phyloP scores from a whole-genome alignment of 768 basidiomycete species.

The Neoboletus subvelutipes region DNA sequence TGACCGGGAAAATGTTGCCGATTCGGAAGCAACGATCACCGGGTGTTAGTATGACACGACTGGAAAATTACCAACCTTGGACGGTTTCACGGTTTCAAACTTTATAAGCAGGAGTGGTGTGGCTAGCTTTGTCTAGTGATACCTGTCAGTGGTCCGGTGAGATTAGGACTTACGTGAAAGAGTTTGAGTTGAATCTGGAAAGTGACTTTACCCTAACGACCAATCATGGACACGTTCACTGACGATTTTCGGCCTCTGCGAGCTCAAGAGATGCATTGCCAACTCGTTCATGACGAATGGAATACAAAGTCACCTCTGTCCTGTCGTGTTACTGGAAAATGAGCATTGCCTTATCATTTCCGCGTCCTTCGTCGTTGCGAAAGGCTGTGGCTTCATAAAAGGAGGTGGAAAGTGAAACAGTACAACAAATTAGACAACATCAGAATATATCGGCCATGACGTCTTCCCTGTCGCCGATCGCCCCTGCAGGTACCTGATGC shows the following conservation, averaged over 20 bases:
- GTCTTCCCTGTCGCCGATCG: slow-evolving; percentile 45
- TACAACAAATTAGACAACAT: slow-evolving; percentile 5
- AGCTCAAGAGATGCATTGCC: background rate
- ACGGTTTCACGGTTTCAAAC: background rate
- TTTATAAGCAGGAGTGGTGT: background rate
- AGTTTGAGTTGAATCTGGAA: background rate
- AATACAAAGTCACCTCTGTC: background rate
- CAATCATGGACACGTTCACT: background rate
- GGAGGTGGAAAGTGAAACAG: background rate
- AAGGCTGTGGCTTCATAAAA: background rate
- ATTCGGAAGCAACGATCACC: background rate
- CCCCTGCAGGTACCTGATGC: slow-evolving; percentile 46
- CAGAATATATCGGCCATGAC: slow-evolving; percentile 37
- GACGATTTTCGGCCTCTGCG: slow-evolving; percentile 1
- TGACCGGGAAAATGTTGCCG: background rate
- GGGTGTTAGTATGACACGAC: background rate
- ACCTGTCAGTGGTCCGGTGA: background rate
- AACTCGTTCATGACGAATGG: background rate
- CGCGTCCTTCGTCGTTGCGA: background rate
- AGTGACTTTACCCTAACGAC: background rate
- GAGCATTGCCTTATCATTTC: background rate
- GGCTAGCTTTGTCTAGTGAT: background rate
- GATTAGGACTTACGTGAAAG: background rate
- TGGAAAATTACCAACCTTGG: background rate
- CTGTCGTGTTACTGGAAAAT: background rate